These are phyloP conservation scores for Pyrenochaeta sp. DNA, from an alignment of 2,329 filamentous ascomycete species.

Conservation along the genomic window DNA sequence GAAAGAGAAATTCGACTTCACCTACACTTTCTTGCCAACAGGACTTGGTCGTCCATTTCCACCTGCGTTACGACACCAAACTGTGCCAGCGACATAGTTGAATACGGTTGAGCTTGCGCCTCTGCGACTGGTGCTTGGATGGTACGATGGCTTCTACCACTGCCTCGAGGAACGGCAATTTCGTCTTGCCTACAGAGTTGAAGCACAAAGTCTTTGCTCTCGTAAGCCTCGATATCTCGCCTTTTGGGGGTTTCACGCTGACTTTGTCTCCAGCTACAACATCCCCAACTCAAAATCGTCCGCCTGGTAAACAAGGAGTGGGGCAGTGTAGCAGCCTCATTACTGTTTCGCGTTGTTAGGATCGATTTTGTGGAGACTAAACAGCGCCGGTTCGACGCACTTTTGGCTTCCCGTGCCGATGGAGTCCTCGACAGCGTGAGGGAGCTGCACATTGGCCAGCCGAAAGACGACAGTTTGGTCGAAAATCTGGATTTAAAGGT, in stretches of 20 bases:
- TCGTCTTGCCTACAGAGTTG: not conserved
- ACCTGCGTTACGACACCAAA: no score
- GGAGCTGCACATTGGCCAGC: not conserved
- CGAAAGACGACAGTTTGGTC: not conserved
- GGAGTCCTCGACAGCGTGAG: not conserved
- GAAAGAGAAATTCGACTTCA: no score
- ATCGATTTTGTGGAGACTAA: not conserved
- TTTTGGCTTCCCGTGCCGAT: not conserved
- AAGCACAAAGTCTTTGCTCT: not conserved
- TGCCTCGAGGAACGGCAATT: no score
- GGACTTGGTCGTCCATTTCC: no score
- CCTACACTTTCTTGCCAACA: no score
- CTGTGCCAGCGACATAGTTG: no score
- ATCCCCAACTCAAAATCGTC: not conserved
- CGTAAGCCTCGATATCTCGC: not conserved
- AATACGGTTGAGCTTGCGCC: no score
- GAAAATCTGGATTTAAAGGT: not conserved
- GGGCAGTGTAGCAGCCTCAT: not conserved
- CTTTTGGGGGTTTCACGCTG: not conserved
- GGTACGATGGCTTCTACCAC: no score
- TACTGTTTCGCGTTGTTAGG: not conserved
- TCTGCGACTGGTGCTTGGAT: no score
- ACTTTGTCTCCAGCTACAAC: not conserved
- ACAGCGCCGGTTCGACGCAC: not conserved
- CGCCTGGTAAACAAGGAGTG: constrained; percentile 1